Percentiles rank a stretch among this genome's conserved stretches.
Evolutionary conservation across 495 filamentous ascomycete genomes (phyloP).

Genomic region (Echria macrotheca): DNA sequence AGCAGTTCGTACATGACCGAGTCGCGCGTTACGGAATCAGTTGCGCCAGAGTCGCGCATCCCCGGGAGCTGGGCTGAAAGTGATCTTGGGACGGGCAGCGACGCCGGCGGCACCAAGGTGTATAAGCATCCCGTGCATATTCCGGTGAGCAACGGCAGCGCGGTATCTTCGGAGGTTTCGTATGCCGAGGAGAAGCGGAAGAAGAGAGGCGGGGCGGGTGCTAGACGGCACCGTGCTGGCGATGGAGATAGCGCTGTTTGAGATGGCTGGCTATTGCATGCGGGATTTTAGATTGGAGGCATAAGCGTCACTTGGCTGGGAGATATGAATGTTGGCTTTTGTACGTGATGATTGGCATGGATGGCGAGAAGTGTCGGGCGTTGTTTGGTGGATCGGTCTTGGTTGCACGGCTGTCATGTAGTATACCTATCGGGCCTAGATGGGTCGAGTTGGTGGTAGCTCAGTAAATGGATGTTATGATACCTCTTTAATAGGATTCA

Average conservation of each 20-base stretch:
- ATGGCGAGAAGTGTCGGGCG: no score
- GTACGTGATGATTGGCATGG: no score
- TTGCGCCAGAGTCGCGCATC: constrained; percentile 16
- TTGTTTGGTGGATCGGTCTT: no score
- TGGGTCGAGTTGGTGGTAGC: no score
- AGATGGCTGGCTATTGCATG: no score
- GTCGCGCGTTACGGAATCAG: constrained; percentile 11
- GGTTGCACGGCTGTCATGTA: no score
- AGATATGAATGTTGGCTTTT: no score
- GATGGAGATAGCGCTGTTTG: neutral
- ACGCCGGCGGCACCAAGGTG: constrained; percentile 63
- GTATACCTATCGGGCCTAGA: no score
- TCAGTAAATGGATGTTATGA: no score
- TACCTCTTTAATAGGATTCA: no score
- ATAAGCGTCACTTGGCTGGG: no score
- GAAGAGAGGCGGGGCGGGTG: constrained; percentile 24
- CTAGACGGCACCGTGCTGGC: constrained; percentile 10
- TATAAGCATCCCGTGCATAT: constrained; percentile 79
- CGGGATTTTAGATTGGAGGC: no score
- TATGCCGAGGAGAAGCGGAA: constrained; percentile 33
- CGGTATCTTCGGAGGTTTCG: constrained; percentile 22
- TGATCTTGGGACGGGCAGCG: constrained; percentile 49
- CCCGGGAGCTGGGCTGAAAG: constrained; percentile 55
- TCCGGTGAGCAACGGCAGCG: constrained; percentile 37
- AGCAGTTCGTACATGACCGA: constrained; percentile 8